Conservation (phyloP, 768 basidiomycete genomes). For the Suillus lakei region DNA sequence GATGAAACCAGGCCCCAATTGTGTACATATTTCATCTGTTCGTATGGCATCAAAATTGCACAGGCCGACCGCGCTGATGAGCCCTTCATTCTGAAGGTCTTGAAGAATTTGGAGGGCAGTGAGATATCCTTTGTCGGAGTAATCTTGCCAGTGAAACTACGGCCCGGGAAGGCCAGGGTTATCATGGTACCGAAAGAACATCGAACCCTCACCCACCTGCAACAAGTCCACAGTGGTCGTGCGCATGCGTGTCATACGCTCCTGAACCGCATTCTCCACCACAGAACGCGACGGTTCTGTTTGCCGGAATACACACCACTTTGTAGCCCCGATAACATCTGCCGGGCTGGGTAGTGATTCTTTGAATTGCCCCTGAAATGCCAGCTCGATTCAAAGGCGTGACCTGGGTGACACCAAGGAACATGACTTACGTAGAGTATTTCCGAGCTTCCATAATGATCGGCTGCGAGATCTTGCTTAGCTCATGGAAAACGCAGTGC, state of each 20-base stretch:
- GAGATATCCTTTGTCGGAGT: constrained; percentile 53
- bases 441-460: constrained; percentile 87
- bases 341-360: constrained; percentile 44
- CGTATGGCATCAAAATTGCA: constrained; percentile 81
- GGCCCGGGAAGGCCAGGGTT: constrained; percentile 3
- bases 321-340: constrained; percentile 73
- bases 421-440: constrained; percentile 67
- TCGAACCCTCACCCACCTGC: constrained; percentile 51
- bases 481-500: constrained; percentile 5
- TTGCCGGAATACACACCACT: constrained; percentile 81
- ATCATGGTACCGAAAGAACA: not conserved
- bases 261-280: constrained; percentile 67
- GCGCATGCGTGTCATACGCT: constrained; percentile 73
- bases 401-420: constrained; percentile 4
- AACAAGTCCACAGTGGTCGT: constrained; percentile 66
- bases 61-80: constrained; percentile 70
- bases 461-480: constrained; percentile 50
- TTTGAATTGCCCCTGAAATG: constrained; percentile 69
- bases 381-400: constrained; percentile 1
- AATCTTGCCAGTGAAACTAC: constrained; percentile 85
- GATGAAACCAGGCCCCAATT: constrained; percentile 69
- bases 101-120: constrained; percentile 54
- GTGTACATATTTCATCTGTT: constrained; percentile 81
- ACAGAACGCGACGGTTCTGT: constrained; percentile 53
- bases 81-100: constrained; percentile 61